Evolutionary conservation across 805 yeast genomes (phyloP), one percentile per base, ranked within the genome.

Genomic region (Metschnikowia lachancei): DNA sequence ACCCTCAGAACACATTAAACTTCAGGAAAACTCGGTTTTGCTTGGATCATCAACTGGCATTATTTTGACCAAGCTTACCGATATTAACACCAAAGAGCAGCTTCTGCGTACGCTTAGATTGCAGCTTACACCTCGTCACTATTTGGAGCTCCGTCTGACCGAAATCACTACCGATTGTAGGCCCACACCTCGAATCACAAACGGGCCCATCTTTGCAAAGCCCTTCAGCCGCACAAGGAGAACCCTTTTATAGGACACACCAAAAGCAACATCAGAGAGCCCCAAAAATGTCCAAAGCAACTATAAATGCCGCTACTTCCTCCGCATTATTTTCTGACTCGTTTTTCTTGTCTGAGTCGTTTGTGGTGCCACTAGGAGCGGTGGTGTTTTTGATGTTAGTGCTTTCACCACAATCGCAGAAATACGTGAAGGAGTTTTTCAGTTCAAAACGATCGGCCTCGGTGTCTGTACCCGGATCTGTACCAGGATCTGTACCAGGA

Each of bases 341-440:
- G 32, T n/a, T n/a, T n/a, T 29, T n/a, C 14, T 29, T 29, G 5
- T n/a, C 32, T 29, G 13, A n/a, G 11, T 29, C 13, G 32, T n/a
- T 29, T n/a, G 13, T 46, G 16, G n/a, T 50, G 5, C 43, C 54
- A 17, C 30, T 52, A 12, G 46, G 43, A n/a, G 56, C 48, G 9
- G 36, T 47, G 2, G 45, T 41, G n/a, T 42, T 50, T 17, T 16
- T 31, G 29, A 17, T 43, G 6, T 34, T 49, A 28, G 40, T 34
- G 29, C 42, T 41, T 18, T 50, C 49, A 11, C 50, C 54, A 2
- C 48, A 48, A 38, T 28, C 35, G 9, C 13, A 37, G 5, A 40
- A 48, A 20, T 18, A 22, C 14, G n/a, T 41, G 11, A 18, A 38
- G 3, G 18, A 18, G 9, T 31, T 17, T 7, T 17, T 7, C 16